phyloP scores from a whole-genome alignment of 2,329 filamentous ascomycete genomes.

The Alternaria conjuncta region DNA sequence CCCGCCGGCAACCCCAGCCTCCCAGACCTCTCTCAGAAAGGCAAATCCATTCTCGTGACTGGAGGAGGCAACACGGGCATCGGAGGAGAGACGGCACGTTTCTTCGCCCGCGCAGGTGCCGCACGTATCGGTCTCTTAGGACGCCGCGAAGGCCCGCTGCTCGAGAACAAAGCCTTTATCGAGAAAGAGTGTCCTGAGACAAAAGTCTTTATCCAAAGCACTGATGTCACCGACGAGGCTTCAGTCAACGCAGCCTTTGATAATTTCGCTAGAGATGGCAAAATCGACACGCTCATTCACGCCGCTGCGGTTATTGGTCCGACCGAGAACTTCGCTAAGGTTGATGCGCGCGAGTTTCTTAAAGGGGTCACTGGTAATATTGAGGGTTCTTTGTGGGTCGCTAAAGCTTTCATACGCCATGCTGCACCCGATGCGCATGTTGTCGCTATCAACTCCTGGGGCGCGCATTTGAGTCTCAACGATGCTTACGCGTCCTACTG shows the following conservation, averaged over 20 bases:
- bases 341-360: constrained; percentile 15
- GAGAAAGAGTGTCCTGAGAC: constrained; percentile 18
- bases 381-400: constrained; percentile 20
- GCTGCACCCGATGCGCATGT: constrained; percentile 20
- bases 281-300: constrained; percentile 31
- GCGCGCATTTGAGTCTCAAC: constrained; percentile 21
- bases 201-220: constrained; percentile 15
- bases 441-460: constrained; percentile 27
- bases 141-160: constrained; percentile 43
- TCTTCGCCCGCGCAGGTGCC: constrained; percentile 56
- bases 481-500: constrained; percentile 37
- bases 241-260: constrained; percentile 28
- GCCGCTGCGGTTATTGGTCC: constrained; percentile 26
- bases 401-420: constrained; percentile 28
- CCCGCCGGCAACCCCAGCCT: constrained; percentile 39
- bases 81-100: constrained; percentile 51
- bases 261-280: constrained; percentile 13
- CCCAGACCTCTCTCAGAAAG: constrained; percentile 30
- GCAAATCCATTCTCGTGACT: constrained; percentile 44
- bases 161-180: constrained; percentile 46
- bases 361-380: constrained; percentile 22
- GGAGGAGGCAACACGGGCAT: constrained; percentile 54
- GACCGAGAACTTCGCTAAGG: constrained; percentile 3
- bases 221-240: constrained; percentile 23
- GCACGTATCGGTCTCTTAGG: constrained; percentile 54